phyloP scores from a whole-genome alignment of 2,329 filamentous ascomycete species.

The Cryoendolithus antarcticus region DNA sequence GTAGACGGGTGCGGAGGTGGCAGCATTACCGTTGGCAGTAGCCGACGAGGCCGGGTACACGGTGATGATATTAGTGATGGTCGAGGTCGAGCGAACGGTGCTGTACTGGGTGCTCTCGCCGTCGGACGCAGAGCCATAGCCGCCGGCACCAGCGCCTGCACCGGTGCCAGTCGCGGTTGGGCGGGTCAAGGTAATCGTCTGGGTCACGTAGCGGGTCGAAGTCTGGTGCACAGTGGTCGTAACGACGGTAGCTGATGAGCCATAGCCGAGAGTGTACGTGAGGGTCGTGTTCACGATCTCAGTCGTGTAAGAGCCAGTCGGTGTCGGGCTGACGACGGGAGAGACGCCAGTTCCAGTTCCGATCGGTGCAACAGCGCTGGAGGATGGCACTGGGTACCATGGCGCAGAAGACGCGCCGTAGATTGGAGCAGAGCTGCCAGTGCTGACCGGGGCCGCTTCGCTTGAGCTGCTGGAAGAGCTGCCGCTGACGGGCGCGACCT shows the following conservation, averaged over 20 bases:
- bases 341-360: constrained; percentile 8
- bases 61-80: constrained; percentile 22
- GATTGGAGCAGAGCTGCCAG: not conserved
- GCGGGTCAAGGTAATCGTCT: constrained; percentile 17
- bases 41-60: constrained; percentile 17
- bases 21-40: constrained; percentile 1
- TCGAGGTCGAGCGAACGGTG: constrained; percentile 21
- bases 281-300: constrained; percentile 19
- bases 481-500: constrained; percentile 2
- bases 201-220: constrained; percentile 20
- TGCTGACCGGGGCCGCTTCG: not conserved
- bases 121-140: constrained; percentile 1
- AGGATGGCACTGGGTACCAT: constrained; percentile 7
- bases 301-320: constrained; percentile 12
- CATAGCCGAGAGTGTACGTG: constrained; percentile 24
- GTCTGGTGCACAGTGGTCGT: constrained; percentile 25
- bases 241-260: constrained; percentile 21
- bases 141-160: constrained; percentile 3
- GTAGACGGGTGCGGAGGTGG: constrained; percentile 2
- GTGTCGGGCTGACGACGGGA: constrained; percentile 4
- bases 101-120: constrained; percentile 9
- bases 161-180: constrained; percentile 6
- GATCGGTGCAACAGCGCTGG: constrained; percentile 8
- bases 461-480: constrained; percentile 8
- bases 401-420: constrained; percentile 9